These are phyloP conservation scores for Solanum pinnatisectum DNA, from an alignment of 257 asterid species.

Conservation along the genomic window DNA sequence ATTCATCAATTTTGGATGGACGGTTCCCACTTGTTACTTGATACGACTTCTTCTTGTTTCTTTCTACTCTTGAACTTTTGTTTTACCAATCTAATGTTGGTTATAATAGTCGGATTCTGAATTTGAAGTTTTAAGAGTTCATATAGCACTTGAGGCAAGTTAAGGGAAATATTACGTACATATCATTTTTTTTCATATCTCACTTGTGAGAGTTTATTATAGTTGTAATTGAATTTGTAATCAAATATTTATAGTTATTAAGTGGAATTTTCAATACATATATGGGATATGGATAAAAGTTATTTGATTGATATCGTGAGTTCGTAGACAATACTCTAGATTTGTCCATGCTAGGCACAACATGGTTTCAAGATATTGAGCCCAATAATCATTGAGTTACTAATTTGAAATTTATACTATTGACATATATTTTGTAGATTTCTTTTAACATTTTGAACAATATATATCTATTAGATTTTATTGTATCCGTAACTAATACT, in stretches of 20 bases:
- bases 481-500: background rate
- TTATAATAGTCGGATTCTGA: rapidly evolving
- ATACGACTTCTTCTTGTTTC: background rate
- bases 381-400: background rate
- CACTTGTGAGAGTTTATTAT: background rate
- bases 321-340: background rate
- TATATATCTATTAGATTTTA: background rate
- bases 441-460: background rate
- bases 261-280: background rate
- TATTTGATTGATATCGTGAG: background rate
- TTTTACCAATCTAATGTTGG: background rate
- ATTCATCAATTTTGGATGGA: background rate
- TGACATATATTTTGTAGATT: background rate
- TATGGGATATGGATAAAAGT: background rate
- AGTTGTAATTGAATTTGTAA: background rate
- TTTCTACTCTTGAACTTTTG: background rate
- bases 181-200: no score
- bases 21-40: background rate
- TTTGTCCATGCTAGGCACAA: background rate
- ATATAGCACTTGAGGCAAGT: background rate
- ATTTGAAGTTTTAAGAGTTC: background rate
- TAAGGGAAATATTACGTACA: background rate
- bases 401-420: background rate
- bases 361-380: background rate
- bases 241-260: background rate